Conservation (phyloP, 2,329 filamentous ascomycete genomes). For the Alternaria incomplexa region DNA sequence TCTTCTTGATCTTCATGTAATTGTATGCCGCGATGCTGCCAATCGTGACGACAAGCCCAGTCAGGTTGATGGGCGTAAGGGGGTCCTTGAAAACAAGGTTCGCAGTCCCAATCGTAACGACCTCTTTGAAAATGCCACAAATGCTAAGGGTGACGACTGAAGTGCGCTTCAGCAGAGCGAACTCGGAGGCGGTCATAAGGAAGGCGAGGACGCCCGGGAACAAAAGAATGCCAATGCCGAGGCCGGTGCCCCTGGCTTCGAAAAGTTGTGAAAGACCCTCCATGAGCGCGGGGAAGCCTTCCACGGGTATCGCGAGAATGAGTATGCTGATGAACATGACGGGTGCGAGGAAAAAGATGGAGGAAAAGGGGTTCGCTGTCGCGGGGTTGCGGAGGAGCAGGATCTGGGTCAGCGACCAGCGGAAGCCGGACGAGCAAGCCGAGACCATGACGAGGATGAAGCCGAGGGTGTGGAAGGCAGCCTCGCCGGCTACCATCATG, state of each 20-base stretch:
- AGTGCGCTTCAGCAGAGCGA: conserved; percentile 91
- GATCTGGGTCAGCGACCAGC: conserved; percentile 98
- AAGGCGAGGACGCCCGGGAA: conserved; percentile 94
- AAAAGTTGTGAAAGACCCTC: conserved; percentile 70
- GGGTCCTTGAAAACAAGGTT: conserved; percentile 87
- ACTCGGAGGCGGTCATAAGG: conserved; percentile 95
- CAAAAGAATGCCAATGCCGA: conserved; percentile 75
- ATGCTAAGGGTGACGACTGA: conserved; percentile 96
- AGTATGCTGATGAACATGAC: conserved; percentile 91
- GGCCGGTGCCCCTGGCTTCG: conserved; percentile 69
- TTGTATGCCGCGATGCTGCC: conserved; percentile 88
- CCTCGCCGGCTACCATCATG: conserved; percentile 98
- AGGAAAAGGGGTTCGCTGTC: conserved; percentile 94
- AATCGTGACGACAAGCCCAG: conserved; percentile 87
- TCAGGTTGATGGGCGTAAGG: conserved; percentile 84
- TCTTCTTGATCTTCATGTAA: conserved; percentile 89
- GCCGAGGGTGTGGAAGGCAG: conserved; percentile 83
- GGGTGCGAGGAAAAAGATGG: conserved; percentile 96
- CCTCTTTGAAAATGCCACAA: conserved; percentile 98
- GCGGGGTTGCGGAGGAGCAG: conserved; percentile 91
- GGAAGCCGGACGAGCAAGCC: conserved; percentile 93
- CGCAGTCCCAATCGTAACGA: conserved; percentile 90
- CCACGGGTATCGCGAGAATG: conserved; percentile 81
- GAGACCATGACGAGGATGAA: conserved; percentile 93
- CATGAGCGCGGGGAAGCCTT: conserved; percentile 74